Base-by-base conservation (phyloP, 2,329 filamentous ascomycete species). In the Venturia nashicola region DNA sequence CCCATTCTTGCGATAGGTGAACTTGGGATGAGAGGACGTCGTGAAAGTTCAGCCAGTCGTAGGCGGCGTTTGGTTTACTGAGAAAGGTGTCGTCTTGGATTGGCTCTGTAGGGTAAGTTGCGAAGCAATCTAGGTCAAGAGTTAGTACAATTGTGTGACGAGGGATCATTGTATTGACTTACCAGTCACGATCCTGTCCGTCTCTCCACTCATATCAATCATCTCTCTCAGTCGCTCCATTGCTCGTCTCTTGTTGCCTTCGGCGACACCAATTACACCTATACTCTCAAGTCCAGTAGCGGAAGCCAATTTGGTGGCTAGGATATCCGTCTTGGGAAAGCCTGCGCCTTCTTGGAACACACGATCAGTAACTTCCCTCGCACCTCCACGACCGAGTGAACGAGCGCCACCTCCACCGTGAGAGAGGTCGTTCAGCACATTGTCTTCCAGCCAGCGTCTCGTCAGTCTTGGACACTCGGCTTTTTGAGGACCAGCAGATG, bases 11-110 rank as follows among this genome's bases (percentile, higher is more conserved):
- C 65, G 84, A 86, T n/a, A 85, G 79, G 72, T 87, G 95, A 1
- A 97, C 82, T 46, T 87, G 85, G 0, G 87, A 86, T 32, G 90
- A 91, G 67, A 96, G 86, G 0, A 80, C 79, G 70, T 97, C 94
- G 74, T 97, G 90, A 75, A 99, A 97, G 73, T 95, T 82, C 64
- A 99, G 83, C 94, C 94, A 99, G 71, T 97, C 93, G 74, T 96
- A 96, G 0, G 90, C 90, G 0, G 83, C 78, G 68, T 88, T 86
- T 0, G 95, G 95, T 72, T 99, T 99, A 42, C 87, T 89, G 40
- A 99, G 85, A 68, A 90, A 88, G 0, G 87, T 88, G 74, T 99
- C 94, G 73, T 99, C 94, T 76, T 97, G 95, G 75, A 89, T 99
- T 23, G 91, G 86, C 69, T 91, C 89, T 51, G 85, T 86, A 0